Evolutionary conservation across 2,329 filamentous ascomycete genomes (phyloP).

Genomic region (Alternaria atra): DNA sequence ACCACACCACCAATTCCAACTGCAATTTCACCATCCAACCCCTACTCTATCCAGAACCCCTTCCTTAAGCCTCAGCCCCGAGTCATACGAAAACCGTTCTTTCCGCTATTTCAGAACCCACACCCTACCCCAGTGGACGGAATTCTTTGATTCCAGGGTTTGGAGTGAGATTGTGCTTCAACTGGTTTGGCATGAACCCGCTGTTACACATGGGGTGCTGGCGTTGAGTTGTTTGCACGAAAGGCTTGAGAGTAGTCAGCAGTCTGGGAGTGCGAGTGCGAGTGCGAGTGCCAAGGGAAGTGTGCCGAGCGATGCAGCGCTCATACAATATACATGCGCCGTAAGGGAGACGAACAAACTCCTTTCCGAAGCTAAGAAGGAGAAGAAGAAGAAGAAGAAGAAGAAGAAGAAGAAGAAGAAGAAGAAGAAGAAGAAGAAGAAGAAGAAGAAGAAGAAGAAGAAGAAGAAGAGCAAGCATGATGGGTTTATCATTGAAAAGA

Average conservation of each 20-base stretch:
- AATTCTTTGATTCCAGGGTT: neutral
- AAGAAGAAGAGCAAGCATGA: too few species aligned
- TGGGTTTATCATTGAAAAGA: neutral
- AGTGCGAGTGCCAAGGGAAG: neutral
- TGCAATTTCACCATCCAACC: too few species aligned
- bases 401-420: too few species aligned
- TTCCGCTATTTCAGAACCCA: neutral
- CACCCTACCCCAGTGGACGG: neutral
- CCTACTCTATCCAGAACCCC: neutral
- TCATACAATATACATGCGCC: neutral
- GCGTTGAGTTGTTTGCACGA: neutral
- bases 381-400: too few species aligned
- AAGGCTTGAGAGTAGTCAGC: neutral
- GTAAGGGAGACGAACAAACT: neutral
- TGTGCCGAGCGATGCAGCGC: neutral
- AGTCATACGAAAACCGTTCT: neutral
- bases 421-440: too few species aligned
- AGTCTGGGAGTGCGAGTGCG: too few species aligned
- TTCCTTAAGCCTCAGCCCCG: neutral
- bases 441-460: too few species aligned
- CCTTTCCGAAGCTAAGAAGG: neutral
- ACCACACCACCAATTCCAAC: neutral
- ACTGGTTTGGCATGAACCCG: neutral
- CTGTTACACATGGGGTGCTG: neutral
- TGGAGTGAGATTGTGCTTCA: neutral